phyloP scores from a whole-genome alignment of 2,329 filamentous ascomycete genomes.

The Botrytis tulipae region DNA sequence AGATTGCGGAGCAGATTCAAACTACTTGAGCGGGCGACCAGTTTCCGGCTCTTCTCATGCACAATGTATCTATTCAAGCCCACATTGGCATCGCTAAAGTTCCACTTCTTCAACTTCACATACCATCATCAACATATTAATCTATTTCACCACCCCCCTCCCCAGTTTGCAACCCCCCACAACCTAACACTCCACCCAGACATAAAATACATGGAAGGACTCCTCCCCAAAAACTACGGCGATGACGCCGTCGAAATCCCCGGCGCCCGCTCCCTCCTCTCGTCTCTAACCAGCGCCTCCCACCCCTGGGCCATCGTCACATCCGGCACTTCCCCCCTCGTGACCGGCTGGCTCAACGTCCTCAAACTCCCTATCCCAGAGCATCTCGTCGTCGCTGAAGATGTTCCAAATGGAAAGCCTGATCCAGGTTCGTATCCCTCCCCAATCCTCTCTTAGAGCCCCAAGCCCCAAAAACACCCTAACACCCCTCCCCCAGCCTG shows the following conservation, averaged over 20 bases:
- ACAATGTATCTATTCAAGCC: neutral
- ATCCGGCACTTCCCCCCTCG: constrained; percentile 66
- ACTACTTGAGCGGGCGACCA: accelerated
- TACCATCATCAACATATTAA: too few relatives aligned
- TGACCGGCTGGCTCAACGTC: constrained; percentile 69
- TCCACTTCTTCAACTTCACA: neutral
- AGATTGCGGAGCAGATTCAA: neutral
- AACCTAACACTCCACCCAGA: constrained; percentile 52
- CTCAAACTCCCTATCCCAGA: constrained; percentile 64
- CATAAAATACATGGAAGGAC: constrained; percentile 72
- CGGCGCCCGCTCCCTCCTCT: constrained; percentile 71
- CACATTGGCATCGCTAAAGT: neutral
- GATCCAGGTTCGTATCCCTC: constrained; percentile 50
- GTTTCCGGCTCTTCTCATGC: neutral
- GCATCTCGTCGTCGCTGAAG: constrained; percentile 72
- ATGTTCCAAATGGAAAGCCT: constrained; percentile 72
- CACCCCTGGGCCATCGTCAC: constrained; percentile 79
- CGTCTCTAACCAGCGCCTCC: constrained; percentile 57
- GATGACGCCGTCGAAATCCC: constrained; percentile 80
- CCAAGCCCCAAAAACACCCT: neutral
- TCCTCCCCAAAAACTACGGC: constrained; percentile 74
- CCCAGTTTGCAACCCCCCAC: neutral
- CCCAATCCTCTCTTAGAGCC: neutral
- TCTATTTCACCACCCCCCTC: too few relatives aligned
- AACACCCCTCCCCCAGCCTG: constrained; percentile 44